Evolutionary conservation across 768 basidiomycete genomes (phyloP).

Genomic region (Boletellus emodensis): DNA sequence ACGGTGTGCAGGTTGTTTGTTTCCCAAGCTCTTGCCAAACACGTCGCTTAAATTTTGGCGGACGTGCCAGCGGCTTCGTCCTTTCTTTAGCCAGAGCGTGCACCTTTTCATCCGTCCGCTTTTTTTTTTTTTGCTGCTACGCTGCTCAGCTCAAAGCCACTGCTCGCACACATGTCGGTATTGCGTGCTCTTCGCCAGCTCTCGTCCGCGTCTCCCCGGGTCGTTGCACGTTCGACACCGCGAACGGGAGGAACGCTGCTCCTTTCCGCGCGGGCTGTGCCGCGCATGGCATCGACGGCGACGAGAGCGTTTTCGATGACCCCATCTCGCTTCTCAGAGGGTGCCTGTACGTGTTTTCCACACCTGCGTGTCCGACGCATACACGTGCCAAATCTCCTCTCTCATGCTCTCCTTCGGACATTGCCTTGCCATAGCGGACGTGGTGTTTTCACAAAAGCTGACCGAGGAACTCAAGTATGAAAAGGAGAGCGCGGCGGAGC

Average conservation of each 20-base stretch:
- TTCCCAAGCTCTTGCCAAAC: constrained; percentile 32
- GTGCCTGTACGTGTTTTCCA: constrained; percentile 37
- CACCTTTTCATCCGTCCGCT: background rate
- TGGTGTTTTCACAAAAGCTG: constrained; percentile 69
- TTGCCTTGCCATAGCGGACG: constrained; percentile 55
- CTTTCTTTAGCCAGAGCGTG: no score
- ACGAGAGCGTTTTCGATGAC: constrained; percentile 41
- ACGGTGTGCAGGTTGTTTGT: constrained; percentile 23
- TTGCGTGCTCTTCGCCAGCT: constrained; percentile 59
- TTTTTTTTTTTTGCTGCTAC: no score
- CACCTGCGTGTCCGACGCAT: background rate
- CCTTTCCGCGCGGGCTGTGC: constrained; percentile 6
- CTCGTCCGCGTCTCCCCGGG: constrained; percentile 41
- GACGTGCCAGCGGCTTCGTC: no score
- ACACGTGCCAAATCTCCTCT: background rate
- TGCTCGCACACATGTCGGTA: constrained; percentile 50
- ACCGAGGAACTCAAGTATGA: constrained; percentile 85
- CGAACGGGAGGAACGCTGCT: constrained; percentile 22
- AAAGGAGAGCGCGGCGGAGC: constrained; percentile 46
- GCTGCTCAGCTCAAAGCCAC: background rate
- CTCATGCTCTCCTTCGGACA: no score
- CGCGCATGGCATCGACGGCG: constrained; percentile 21
- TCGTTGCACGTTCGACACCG: constrained; percentile 25
- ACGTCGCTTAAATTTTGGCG: constrained; percentile 4
- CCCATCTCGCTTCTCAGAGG: constrained; percentile 37